These are phyloP conservation scores for Exserohilum rostratum DNA, from an alignment of 2,329 filamentous ascomycete species.

Conservation along the genomic window DNA sequence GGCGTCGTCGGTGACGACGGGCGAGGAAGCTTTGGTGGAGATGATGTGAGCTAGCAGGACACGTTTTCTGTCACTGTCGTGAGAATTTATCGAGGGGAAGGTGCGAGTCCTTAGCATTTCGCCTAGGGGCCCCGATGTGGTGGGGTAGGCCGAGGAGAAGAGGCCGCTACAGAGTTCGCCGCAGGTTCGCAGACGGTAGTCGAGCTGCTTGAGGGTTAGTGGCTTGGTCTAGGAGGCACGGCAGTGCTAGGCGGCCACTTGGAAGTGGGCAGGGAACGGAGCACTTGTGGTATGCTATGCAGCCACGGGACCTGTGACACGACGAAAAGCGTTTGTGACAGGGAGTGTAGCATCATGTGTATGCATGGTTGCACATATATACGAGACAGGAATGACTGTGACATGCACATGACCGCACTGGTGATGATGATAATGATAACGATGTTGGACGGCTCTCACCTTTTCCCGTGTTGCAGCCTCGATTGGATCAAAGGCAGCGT, in stretches of 20 bases:
- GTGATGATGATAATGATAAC: no score
- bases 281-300: neutral
- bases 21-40: constrained; percentile 70
- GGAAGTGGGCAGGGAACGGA: constrained; percentile 5
- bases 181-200: constrained; percentile 76
- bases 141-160: constrained; percentile 72
- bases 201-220: constrained; percentile 60
- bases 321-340: no score
- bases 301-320: neutral
- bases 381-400: constrained; percentile 1
- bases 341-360: no score
- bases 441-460: constrained; percentile 52
- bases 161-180: constrained; percentile 80
- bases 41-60: constrained; percentile 80
- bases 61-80: constrained; percentile 62
- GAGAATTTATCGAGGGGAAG: constrained; percentile 65
- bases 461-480: constrained; percentile 66
- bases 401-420: neutral
- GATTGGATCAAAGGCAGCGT: constrained; percentile 62
- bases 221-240: neutral
- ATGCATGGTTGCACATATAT: neutral
- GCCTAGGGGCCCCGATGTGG: constrained; percentile 50
- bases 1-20: constrained; percentile 72
- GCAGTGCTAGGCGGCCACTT: neutral
- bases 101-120: constrained; percentile 60